These are phyloP conservation scores for Posidonia oceanica DNA, from an alignment of 116 monocot genomes.

Conservation along the genomic window DNA sequence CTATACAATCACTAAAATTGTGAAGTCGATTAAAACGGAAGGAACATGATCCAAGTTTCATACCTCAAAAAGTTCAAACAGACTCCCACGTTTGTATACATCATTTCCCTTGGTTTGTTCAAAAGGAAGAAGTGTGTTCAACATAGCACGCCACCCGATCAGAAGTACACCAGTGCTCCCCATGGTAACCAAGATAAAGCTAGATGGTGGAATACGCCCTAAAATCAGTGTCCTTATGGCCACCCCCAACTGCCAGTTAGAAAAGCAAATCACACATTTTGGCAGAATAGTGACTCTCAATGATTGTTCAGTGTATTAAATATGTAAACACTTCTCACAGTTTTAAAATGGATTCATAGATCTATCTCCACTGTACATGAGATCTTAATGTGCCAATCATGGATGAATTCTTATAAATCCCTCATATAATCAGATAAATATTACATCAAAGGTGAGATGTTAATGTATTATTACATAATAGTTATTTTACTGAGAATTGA, in stretches of 20 bases:
- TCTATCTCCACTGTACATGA: too few species aligned
- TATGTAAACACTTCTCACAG: background rate
- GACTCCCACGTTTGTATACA: slow-evolving; percentile 54
- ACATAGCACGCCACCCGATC: slow-evolving; percentile 56
- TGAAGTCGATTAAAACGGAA: background rate
- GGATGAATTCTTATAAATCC: too few species aligned
- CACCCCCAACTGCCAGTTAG: slow-evolving; percentile 49
- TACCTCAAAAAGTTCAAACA: slow-evolving; percentile 92
- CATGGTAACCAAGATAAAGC: slow-evolving; percentile 64
- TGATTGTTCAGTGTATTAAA: background rate
- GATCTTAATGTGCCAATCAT: too few species aligned
- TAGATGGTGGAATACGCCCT: slow-evolving; percentile 53
- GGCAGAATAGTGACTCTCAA: background rate
- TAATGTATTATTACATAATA: too few species aligned
- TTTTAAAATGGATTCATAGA: background rate
- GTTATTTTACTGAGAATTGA: too few species aligned
- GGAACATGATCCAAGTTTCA: background rate
- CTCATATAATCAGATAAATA: too few species aligned
- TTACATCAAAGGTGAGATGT: too few species aligned
- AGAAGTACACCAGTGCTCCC: slow-evolving; percentile 65
- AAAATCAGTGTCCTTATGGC: slow-evolving; percentile 38
- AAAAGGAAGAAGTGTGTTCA: slow-evolving; percentile 32
- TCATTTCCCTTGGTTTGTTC: slow-evolving; percentile 44
- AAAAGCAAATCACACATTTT: background rate
- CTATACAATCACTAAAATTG: too few species aligned